Base-by-base conservation (phyloP, 2,329 filamentous ascomycete species). In the Mariannaea sp. region DNA sequence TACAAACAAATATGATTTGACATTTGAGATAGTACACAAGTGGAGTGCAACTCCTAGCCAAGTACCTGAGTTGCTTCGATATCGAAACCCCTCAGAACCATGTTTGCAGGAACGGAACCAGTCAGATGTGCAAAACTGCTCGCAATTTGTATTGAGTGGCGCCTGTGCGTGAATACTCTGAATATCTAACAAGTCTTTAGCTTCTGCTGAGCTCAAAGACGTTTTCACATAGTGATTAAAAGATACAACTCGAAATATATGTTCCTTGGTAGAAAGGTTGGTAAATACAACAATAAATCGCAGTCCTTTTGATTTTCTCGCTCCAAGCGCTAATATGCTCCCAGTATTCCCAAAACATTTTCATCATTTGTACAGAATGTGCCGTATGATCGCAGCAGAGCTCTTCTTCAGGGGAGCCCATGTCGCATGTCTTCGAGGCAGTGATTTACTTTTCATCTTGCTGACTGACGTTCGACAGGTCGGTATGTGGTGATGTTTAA, bases 271-370 rank as follows among this genome's bases (percentile, higher is more conserved):
- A 5, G n/a, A 24, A 32, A 20, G 17, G 24, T 32, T 24, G 32
- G 36, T 29, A 46, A 49, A 43, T 32, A 38, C 30, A 17, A 49
- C 29, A 47, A 49, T 22, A 47, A 9, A 20, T 5, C 44, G 29
- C 29, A 5, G 29, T 40, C 36, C 14, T 36, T 19, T 44, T 49
- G 39, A 59, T 55, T 32, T 30, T 29, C 32, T 41, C 35, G 24
- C 45, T 57, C 55, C 51, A 53, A 57, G 44, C 45, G 50, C 57
- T 52, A 51, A 64, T 55, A 57, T 65, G 49, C 60, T 62, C 57
- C 52, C 51, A 22, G 56, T 39, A 49, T 36, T 54, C 57, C 51
- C 24, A 33, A 65, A 65, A 55, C 38, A 56, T 56, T 12, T 51
- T 39, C 51, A 49, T 55, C 47, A 53, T 57, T 62, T 54, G 57